Conservation (phyloP, 2,329 filamentous ascomycete genomes). For the Cladosporium halotolerans region DNA sequence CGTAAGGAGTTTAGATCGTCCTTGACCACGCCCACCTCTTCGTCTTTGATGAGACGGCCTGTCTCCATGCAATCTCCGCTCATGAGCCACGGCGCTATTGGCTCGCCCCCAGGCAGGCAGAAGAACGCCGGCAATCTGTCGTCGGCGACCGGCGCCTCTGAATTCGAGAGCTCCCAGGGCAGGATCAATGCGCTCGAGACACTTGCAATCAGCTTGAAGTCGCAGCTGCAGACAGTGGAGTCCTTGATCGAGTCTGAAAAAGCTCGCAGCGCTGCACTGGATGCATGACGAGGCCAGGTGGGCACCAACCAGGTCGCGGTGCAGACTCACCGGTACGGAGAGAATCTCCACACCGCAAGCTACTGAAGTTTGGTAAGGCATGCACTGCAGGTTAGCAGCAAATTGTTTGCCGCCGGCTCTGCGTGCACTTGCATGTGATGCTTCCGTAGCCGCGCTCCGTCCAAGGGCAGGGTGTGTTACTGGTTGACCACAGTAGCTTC, state of each 20-base stretch:
- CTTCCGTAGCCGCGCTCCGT: background rate
- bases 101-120: background rate
- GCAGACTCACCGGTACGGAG: background rate
- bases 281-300: background rate
- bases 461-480: background rate
- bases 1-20: background rate
- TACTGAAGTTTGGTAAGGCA: constrained; percentile 1
- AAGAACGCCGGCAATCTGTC: too few species aligned
- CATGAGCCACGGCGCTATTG: constrained; percentile 20
- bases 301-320: background rate
- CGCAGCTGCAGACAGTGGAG: constrained; percentile 3
- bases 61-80: too few species aligned
- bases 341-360: background rate
- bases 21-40: background rate
- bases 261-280: background rate
- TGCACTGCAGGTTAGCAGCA: background rate
- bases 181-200: background rate
- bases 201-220: background rate
- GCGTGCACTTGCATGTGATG: constrained; percentile 4
- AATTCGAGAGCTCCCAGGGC: background rate
- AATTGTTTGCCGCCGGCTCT: constrained; percentile 7
- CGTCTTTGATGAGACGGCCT: background rate
- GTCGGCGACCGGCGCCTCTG: background rate
- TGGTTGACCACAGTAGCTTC: background rate
- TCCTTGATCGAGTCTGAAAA: constrained; percentile 2